Evolutionary conservation across 2,329 filamentous ascomycete genomes (phyloP), one percentile per base, ranked within the genome.

Genomic region (Incumbomyces lentus): DNA sequence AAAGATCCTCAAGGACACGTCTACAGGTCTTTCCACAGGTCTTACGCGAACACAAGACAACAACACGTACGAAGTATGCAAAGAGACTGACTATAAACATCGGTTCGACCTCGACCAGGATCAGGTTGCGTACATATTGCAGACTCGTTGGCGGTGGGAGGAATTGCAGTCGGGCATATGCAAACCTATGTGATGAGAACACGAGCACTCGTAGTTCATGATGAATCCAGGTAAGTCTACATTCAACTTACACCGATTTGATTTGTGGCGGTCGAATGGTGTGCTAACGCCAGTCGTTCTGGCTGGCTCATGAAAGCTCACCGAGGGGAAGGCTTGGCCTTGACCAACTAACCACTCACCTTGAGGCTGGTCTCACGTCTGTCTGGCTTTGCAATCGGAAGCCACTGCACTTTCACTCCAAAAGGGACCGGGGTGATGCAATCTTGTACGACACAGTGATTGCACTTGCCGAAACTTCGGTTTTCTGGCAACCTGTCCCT

Each of bases 211-310:
- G 29, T 26, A 18, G 14, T 30, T n/a, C 38, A 40, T n/a, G 10
- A 40, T 40, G 38, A 40, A 40, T 29, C 38, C 38, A 40, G 22
- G 38, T 40, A 40, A 40, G 38, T 40, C 38, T 26, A 12, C n/a
- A n/a, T 35, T 17, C n/a, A 35, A 6, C 33, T 12, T 12, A 8
- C 22, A 26, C 22, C 8, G 8, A 26, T 35, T 35, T 35, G 6
- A 35, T 35, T 35, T 35, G 33, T 14, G 33, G 16, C 4, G 6
- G 4, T 35, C 33, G 8, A 8, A 8, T 8, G 4, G 22, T 26
- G 22, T 26, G 22, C 8, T 26, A 8, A 4, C 22, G 22, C 22
- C 22, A 26, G 22, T 5, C 22, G 8, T 26, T 26, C 22, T 4
- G 22, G 22, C 22, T 26, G 22, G 22, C 22, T 26, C 22, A 26